These are phyloP conservation scores for Ustilago loliicola DNA, from an alignment of 1,284 basidiomycete species.

Conservation along the genomic window DNA sequence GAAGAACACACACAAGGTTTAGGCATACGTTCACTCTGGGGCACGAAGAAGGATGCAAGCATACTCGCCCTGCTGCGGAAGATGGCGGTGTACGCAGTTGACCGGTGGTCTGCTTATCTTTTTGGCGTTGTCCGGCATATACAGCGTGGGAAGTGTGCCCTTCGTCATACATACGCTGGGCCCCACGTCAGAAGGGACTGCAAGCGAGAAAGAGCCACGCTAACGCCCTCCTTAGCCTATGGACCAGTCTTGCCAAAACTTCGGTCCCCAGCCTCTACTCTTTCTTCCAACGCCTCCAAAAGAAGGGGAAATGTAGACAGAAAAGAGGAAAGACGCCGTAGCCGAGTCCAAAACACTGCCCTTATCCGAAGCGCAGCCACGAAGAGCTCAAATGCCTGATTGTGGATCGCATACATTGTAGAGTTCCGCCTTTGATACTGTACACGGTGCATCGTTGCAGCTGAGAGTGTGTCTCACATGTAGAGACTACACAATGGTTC, in stretches of 20 bases:
- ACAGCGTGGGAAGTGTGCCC: too few relatives aligned
- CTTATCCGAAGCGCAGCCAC: neutral
- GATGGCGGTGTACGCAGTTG: conserved; percentile 2
- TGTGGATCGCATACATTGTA: too few relatives aligned
- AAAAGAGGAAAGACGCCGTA: neutral
- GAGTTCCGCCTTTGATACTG: too few relatives aligned
- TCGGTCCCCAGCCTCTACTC: neutral
- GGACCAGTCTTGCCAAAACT: neutral
- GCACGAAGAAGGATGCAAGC: too few relatives aligned
- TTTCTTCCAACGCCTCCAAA: neutral
- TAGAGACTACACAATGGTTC: too few relatives aligned
- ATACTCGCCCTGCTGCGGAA: neutral
- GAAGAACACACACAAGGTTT: neutral
- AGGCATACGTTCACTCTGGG: too few relatives aligned
- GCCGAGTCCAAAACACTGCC: neutral
- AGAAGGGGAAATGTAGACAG: too few relatives aligned
- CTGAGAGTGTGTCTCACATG: too few relatives aligned
- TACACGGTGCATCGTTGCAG: too few relatives aligned
- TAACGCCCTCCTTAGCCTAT: neutral
- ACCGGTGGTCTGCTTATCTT: conserved; percentile 1
- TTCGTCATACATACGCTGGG: neutral
- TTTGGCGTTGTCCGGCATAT: neutral
- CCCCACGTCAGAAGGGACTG: neutral
- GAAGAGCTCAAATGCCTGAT: too few relatives aligned
- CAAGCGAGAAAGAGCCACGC: neutral